A percentile compares a stretch with the other conserved stretches of the same genome.
Conservation (phyloP, 2,329 filamentous ascomycete species). For the Coniochaeta ligniaria region DNA sequence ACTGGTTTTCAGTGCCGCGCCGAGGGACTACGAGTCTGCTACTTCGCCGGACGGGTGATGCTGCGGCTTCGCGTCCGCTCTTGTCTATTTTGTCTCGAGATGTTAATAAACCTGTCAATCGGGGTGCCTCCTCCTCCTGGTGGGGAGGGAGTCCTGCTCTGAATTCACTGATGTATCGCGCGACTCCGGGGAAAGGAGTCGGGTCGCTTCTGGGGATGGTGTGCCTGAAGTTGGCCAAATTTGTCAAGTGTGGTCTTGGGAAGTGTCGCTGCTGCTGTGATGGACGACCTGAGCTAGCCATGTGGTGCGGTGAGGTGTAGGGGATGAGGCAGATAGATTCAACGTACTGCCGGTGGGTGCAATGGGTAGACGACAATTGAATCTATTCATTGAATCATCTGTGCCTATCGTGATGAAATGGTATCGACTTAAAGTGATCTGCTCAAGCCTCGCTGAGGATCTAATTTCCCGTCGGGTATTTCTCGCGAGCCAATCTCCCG, state of each 20-base stretch:
- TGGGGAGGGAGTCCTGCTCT: slow-evolving; percentile 6
- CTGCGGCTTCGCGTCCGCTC: neutral
- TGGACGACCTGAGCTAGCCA: slow-evolving; percentile 22
- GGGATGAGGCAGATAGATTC: slow-evolving; percentile 11
- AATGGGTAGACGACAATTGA: slow-evolving; percentile 44
- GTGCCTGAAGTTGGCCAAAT: neutral
- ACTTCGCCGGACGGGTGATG: neutral
- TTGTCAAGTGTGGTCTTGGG: neutral
- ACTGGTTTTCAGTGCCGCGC: neutral
- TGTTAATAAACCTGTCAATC: slow-evolving; percentile 5
- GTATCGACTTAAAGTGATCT: too few relatives aligned
- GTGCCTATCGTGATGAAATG: neutral
- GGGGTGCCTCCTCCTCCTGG: slow-evolving; percentile 5
- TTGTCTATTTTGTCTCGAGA: slow-evolving; percentile 1
- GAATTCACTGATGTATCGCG: neutral
- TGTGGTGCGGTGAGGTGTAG: slow-evolving; percentile 5
- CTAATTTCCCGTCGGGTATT: slow-evolving; percentile 1
- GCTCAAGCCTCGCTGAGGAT: too few relatives aligned
- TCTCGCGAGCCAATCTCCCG: neutral
- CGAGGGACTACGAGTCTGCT: neutral
- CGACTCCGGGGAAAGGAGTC: neutral
- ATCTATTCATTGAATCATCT: slow-evolving; percentile 34
- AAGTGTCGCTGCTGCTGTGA: neutral
- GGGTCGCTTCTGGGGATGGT: slow-evolving; percentile 1
- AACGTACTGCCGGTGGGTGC: slow-evolving; percentile 16